Conservation (phyloP, 805 yeast species). For the Ogataea polymorpha region DNA sequence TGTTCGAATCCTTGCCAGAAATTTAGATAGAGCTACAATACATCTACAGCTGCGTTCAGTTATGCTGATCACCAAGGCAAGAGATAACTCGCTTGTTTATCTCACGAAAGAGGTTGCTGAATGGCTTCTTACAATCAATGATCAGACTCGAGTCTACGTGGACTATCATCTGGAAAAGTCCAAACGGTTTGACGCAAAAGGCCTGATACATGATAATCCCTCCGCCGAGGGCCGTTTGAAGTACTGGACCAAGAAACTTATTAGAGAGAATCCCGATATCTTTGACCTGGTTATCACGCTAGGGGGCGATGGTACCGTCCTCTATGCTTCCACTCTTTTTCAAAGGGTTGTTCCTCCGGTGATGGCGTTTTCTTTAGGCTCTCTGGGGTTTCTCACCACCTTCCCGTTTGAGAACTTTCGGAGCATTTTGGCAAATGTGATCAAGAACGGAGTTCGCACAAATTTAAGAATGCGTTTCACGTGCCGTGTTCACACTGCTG, state of each 20-base stretch:
- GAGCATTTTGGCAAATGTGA: constrained; percentile 50
- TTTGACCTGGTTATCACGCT: constrained; percentile 81
- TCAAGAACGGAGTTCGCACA: constrained; percentile 69
- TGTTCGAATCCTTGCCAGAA: constrained; percentile 70
- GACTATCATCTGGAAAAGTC: constrained; percentile 64
- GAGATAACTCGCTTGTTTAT: constrained; percentile 74
- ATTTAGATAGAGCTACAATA: constrained; percentile 66
- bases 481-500: constrained; percentile 62
- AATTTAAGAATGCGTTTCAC: constrained; percentile 85
- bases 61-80: constrained; percentile 84
- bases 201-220: constrained; percentile 47
- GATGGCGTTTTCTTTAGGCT: constrained; percentile 82
- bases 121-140: constrained; percentile 54
- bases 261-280: constrained; percentile 42
- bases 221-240: constrained; percentile 44
- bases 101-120: constrained; percentile 76
- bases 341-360: constrained; percentile 89
- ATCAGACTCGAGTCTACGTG: constrained; percentile 52
- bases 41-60: constrained; percentile 66
- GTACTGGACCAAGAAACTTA: constrained; percentile 68
- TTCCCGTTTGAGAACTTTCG: constrained; percentile 75
- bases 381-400: constrained; percentile 88
- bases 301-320: constrained; percentile 97
- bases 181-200: constrained; percentile 58
- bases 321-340: constrained; percentile 83